Conservation (phyloP, 306 rosid genomes). For the Dryas alaskensis region DNA sequence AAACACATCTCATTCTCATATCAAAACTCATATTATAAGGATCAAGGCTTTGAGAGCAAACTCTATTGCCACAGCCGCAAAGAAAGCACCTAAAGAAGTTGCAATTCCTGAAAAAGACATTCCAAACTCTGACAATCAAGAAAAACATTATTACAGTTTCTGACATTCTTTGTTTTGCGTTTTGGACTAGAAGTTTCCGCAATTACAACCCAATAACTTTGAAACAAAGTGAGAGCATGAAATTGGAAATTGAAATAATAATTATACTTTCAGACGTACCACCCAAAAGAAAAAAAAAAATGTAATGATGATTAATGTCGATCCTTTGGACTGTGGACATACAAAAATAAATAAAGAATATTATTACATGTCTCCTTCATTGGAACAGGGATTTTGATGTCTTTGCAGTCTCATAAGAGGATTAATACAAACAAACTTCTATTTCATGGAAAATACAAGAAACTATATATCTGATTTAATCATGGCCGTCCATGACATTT, state of each 20-base stretch:
- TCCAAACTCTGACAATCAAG: neutral
- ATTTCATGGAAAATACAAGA: neutral
- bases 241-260: slow-evolving; percentile 26
- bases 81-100: too few relatives aligned
- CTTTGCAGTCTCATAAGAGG: neutral
- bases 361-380: slow-evolving; percentile 12
- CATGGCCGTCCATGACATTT: neutral
- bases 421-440: neutral
- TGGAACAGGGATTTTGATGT: neutral
- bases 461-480: too few relatives aligned
- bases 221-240: slow-evolving; percentile 21
- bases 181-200: neutral
- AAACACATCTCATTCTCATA: too few relatives aligned
- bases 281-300: neutral
- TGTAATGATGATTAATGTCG: neutral
- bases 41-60: too few relatives aligned
- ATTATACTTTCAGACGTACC: neutral
- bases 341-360: neutral
- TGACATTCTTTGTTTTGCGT: neutral
- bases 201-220: neutral
- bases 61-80: too few relatives aligned
- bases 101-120: neutral
- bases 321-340: neutral
- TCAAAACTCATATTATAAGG: too few relatives aligned
- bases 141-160: neutral